These are phyloP conservation scores for Coffea eugenioides DNA, from an alignment of 257 asterid genomes.

Conservation along the genomic window DNA sequence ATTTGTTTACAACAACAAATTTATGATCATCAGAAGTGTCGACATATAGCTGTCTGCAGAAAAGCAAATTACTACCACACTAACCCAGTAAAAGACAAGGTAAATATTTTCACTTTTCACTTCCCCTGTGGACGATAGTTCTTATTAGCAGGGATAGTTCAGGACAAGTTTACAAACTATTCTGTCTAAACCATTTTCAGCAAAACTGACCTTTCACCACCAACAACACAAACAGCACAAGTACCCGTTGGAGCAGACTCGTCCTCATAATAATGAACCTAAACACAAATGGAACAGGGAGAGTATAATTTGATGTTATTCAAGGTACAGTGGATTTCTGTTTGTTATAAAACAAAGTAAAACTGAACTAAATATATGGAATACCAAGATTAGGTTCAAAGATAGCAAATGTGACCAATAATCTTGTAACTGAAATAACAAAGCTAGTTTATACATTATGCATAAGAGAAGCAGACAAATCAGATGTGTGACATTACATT, in stretches of 20 bases:
- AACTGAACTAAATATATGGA: neutral
- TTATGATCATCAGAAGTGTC: neutral
- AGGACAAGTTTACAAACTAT: neutral
- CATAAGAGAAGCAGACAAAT: conserved; percentile 9
- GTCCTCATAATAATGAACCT: conserved; percentile 92
- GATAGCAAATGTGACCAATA: neutral
- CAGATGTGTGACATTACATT: conserved; percentile 39
- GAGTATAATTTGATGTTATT: neutral
- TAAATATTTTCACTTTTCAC: neutral
- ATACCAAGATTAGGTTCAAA: neutral
- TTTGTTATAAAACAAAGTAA: neutral
- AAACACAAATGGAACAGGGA: neutral
- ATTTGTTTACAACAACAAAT: neutral
- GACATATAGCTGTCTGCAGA: neutral
- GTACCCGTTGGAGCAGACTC: conserved; percentile 86
- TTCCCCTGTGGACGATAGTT: neutral
- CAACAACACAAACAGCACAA: conserved; percentile 87
- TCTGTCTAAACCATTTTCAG: too few species aligned
- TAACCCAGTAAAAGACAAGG: neutral
- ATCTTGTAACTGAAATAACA: neutral
- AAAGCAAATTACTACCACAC: neutral
- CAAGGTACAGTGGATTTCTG: neutral
- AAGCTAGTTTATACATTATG: conserved; percentile 2
- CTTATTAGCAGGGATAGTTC: neutral
- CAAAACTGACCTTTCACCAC: conserved; percentile 78